Evolutionary conservation across 1,284 basidiomycete genomes (phyloP).

Genomic region (Omphalotus olearius): DNA sequence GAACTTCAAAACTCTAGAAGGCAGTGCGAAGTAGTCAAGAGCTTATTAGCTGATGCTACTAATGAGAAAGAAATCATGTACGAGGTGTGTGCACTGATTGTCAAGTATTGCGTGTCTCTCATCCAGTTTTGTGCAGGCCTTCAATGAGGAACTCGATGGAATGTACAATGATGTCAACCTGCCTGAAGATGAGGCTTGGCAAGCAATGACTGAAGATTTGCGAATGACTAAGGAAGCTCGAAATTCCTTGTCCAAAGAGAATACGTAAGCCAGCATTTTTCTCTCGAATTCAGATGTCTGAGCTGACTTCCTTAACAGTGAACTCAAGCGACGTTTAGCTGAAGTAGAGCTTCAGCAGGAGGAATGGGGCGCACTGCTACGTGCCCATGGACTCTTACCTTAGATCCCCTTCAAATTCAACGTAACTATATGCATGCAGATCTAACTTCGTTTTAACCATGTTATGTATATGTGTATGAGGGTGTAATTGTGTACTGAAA

Average conservation of each 20-base stretch:
- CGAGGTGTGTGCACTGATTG: slow-evolving; percentile 50
- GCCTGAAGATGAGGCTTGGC: slow-evolving; percentile 76
- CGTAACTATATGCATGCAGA: slow-evolving; percentile 10
- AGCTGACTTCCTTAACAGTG: slow-evolving; percentile 33
- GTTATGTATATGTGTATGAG: no score
- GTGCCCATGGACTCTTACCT: slow-evolving; percentile 12
- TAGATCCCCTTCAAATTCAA: background rate
- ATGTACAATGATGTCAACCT: slow-evolving; percentile 83
- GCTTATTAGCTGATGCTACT: slow-evolving; percentile 70
- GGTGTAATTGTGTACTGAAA: background rate
- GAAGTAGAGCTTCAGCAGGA: slow-evolving; percentile 74
- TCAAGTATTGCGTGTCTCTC: background rate
- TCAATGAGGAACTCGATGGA: slow-evolving; percentile 87
- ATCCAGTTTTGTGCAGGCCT: slow-evolving; percentile 51
- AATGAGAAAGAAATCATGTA: slow-evolving; percentile 89
- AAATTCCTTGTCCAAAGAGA: slow-evolving; percentile 71
- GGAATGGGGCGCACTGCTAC: slow-evolving; percentile 44
- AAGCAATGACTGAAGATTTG: slow-evolving; percentile 68
- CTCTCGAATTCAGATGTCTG: slow-evolving; percentile 9
- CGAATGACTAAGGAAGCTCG: slow-evolving; percentile 70
- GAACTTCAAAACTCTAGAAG: slow-evolving; percentile 68
- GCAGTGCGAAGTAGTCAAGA: slow-evolving; percentile 74
- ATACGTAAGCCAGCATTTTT: slow-evolving; percentile 50
- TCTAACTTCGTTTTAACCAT: slow-evolving; percentile 5
- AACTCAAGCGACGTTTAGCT: slow-evolving; percentile 65